Conservation (phyloP, 2,329 filamentous ascomycete species). For the Nemania sp. region DNA sequence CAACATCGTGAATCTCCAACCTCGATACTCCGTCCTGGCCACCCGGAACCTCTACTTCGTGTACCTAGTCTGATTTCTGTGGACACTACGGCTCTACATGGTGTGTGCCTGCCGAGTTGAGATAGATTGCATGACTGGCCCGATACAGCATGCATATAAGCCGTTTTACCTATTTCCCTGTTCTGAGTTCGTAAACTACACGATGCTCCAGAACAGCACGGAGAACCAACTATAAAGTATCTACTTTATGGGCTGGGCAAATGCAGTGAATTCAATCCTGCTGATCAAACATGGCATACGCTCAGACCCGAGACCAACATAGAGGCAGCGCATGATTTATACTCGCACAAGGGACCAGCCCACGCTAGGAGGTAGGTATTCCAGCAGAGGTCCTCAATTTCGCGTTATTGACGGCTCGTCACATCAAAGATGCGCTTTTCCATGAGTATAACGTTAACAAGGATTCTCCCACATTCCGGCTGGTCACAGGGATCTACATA, state of each 20-base stretch:
- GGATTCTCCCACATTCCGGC: slow-evolving; percentile 35
- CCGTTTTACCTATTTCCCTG: too few species aligned
- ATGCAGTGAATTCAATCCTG: background rate
- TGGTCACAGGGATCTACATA: slow-evolving; percentile 28
- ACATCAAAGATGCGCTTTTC: slow-evolving; percentile 34
- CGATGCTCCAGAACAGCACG: background rate
- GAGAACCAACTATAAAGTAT: background rate
- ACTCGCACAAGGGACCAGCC: too few species aligned
- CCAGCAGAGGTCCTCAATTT: background rate
- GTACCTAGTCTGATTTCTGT: too few species aligned
- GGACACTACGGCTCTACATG: too few species aligned
- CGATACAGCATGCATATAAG: too few species aligned
- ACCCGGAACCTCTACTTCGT: too few species aligned
- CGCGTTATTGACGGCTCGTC: slow-evolving; percentile 30
- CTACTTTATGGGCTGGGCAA: background rate
- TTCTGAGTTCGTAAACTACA: too few species aligned
- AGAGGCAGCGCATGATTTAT: too few species aligned
- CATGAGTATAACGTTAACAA: slow-evolving; percentile 28
- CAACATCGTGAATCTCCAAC: slow-evolving; percentile 7
- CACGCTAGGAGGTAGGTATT: background rate
- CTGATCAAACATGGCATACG: slow-evolving; percentile 8
- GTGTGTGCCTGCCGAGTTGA: too few species aligned
- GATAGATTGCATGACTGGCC: too few species aligned
- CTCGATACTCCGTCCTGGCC: too few species aligned
- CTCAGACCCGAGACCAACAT: slow-evolving; percentile 3